phyloP scores from a whole-genome alignment of 768 basidiomycete species.

The Coprinopsis marcescibilis region DNA sequence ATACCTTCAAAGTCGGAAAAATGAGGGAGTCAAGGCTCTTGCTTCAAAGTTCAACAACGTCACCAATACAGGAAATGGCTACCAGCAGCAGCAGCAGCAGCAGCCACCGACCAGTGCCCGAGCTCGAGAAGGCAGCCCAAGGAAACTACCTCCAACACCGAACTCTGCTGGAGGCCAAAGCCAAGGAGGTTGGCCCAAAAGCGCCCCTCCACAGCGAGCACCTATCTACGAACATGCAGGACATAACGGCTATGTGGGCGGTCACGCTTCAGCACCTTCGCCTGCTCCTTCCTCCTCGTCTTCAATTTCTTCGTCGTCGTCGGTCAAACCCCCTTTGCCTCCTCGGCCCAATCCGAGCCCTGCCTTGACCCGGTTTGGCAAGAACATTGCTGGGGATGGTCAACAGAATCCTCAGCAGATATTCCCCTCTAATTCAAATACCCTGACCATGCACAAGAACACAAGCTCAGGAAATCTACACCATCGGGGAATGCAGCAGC shows the following conservation, averaged over 20 bases:
- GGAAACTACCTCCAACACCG: constrained; percentile 6
- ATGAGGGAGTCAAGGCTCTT: neutral
- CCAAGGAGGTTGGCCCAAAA: neutral
- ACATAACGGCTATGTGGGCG: neutral
- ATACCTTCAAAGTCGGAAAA: neutral
- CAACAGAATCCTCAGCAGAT: neutral
- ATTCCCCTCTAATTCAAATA: no score
- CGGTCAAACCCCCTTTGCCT: neutral
- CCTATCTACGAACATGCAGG: neutral
- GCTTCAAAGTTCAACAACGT: constrained; percentile 4
- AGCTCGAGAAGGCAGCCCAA: neutral
- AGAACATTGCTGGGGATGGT: neutral
- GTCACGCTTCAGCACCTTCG: neutral
- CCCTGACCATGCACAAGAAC: no score
- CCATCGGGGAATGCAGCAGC: neutral
- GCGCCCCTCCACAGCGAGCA: neutral
- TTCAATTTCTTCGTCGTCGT: constrained; percentile 1
- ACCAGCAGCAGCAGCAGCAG: constrained; percentile 1
- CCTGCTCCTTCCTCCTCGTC: constrained; percentile 1
- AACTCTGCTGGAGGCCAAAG: neutral
- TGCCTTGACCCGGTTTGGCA: neutral
- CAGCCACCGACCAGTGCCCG: neutral
- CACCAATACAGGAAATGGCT: neutral
- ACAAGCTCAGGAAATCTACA: no score
- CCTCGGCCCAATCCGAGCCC: constrained; percentile 4